Evolutionary conservation across 2,329 filamentous ascomycete genomes (phyloP), one percentile per base, ranked within the genome.

Genomic region (Penicillium sclerotigenum): DNA sequence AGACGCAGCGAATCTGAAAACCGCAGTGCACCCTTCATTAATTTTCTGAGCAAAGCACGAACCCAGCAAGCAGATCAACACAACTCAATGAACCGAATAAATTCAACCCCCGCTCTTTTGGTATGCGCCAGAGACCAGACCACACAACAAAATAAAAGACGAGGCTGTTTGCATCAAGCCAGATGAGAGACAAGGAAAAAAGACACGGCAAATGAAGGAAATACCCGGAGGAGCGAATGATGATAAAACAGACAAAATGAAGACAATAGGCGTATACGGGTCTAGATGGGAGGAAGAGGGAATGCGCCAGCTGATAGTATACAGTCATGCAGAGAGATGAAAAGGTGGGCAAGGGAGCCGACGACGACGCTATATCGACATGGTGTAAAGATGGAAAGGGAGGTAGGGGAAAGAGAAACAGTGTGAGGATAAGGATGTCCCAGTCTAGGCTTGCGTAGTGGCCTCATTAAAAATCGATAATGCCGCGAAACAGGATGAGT

Each of bases 301-400:
- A 66, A 67, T 60, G 65, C 61, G 66, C 62, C 65, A 59, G 59
- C 58, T 57, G 41, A 53, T 71, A 71, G 63, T 71, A 63, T 72
- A 72, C 70, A 71, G 66, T 68, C 68, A 72, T 69, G 70, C 66
- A 71, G 60, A 59, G 48, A 62, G 58, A 58, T 54, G 57, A 54
- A 53, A 65, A 65, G 57, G 56, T 61, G 49, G 56, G 50, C 42
- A 59, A 60, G 61, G 53, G 54, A 59, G 56, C 42, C 59, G 50
- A 53, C 53, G 20, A 51, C 46, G 42, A 49, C 59, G 54, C 52
- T 64, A 59, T 63, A 60, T 60, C 62, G 54, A 63, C 52, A 60
- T 60, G 57, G 49, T 59, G 56, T 51, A 59, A 57, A 58, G 57
- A 43, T 48, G 54, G 46, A 51, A 53, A 56, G 47, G 52, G 54